Evolutionary conservation across 345 rosid species (phyloP).

Genomic region (Hibiscus trionum): DNA sequence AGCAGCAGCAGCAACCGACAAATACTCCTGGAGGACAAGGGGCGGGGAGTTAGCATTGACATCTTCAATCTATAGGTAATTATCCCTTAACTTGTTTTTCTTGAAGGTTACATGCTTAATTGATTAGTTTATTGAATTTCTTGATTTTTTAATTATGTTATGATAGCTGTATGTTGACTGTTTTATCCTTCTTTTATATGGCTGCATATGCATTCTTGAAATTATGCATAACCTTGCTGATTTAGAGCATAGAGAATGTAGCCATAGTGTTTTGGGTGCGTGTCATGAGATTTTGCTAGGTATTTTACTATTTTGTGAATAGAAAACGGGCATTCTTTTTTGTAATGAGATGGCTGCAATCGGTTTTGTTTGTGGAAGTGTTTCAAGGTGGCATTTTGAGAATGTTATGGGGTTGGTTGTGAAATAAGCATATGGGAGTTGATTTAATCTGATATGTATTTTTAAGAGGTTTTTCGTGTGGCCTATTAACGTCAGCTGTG

Average conservation of each 20-base stretch:
- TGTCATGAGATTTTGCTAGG: background rate
- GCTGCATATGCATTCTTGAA: background rate
- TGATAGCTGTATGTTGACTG: conserved; percentile 2
- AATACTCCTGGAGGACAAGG: background rate
- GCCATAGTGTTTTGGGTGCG: background rate
- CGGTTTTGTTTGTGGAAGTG: background rate
- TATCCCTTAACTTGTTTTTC: conserved; percentile 13
- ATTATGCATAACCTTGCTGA: background rate
- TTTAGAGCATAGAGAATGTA: background rate
- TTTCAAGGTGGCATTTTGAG: background rate
- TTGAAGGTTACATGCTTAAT: background rate
- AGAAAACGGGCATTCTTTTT: background rate
- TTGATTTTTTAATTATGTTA: background rate
- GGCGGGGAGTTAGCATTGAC: conserved; percentile 2
- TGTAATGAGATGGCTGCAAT: background rate
- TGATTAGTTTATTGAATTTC: background rate
- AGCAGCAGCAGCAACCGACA: conserved; percentile 37
- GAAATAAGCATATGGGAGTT: background rate
- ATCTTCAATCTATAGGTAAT: conserved; percentile 30
- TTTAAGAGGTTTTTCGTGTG: background rate
- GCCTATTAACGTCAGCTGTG: background rate
- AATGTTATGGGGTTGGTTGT: background rate
- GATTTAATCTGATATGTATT: background rate
- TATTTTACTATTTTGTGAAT: background rate
- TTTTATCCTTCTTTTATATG: background rate